phyloP scores from a whole-genome alignment of 2,329 filamentous ascomycete species.

The Aquanectria penicillioides region DNA sequence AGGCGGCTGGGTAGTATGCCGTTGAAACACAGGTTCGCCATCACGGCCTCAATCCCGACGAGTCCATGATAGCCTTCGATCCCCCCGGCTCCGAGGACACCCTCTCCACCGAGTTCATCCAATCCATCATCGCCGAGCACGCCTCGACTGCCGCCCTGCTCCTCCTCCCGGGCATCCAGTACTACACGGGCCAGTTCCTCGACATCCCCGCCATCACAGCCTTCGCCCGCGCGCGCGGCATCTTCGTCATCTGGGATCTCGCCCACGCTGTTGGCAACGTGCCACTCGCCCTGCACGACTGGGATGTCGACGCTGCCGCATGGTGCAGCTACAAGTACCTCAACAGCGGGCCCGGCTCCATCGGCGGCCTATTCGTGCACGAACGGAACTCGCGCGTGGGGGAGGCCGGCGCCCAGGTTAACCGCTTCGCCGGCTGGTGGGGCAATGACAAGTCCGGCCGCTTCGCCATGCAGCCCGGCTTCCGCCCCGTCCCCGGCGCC shows the following conservation, averaged over 20 bases:
- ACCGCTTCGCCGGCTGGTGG: constrained; percentile 83
- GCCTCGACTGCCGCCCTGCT: constrained; percentile 75
- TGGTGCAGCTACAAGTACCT: constrained; percentile 95
- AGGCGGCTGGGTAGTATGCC: constrained; percentile 66
- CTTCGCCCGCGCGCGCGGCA: constrained; percentile 73
- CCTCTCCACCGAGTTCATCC: constrained; percentile 73
- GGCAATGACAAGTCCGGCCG: constrained; percentile 76
- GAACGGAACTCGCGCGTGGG: constrained; percentile 70
- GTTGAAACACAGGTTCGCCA: constrained; percentile 79
- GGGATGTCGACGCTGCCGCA: constrained; percentile 85
- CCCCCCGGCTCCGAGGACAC: constrained; percentile 61
- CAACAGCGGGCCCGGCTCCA: constrained; percentile 81
- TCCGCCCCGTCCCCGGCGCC: constrained; percentile 78
- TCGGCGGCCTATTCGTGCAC: constrained; percentile 82
- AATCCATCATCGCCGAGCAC: constrained; percentile 78
- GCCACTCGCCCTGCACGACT: constrained; percentile 77
- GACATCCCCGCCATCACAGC: constrained; percentile 80
- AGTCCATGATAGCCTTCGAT: constrained; percentile 76
- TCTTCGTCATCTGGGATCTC: constrained; percentile 83
- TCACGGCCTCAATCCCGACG: constrained; percentile 70
- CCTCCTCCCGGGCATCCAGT: constrained; percentile 84
- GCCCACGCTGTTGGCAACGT: constrained; percentile 86
- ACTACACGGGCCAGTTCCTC: constrained; percentile 86
- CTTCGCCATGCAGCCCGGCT: constrained; percentile 81
- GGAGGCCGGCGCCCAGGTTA: constrained; percentile 59